Evolutionary conservation across 257 asterid genomes (phyloP), one percentile per base, ranked within the genome.

Genomic region (Fraxinus americana): DNA sequence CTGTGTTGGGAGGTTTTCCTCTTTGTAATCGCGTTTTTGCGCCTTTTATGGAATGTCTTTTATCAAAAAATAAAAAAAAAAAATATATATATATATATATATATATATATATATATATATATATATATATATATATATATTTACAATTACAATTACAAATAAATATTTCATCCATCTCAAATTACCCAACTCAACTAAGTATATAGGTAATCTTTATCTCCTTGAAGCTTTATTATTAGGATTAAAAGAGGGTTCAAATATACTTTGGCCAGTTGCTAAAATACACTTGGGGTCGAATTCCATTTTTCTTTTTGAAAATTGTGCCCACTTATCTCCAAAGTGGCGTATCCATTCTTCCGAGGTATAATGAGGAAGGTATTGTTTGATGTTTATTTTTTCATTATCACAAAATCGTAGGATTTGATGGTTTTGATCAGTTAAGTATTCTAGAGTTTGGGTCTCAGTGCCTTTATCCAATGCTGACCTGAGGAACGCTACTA

Each of bases 321-420:
- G 67, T 27, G 61, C 9, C 97, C 97, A 92, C 77, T 86, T 89
- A 1, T 88, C 86, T 2, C 90, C 97, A 73, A 83, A 92, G 66
- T 92, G 97, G 57, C 72, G 76, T 29, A 52, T 81, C 97, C 97
- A 92, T 78, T 91, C 90, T 72, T 76, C 87, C 16, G 89, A 87
- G 38, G 81, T 83, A 84, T 92, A 92, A 69, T 91, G 93, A 41
- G 97, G 97, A 34, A 92, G 94, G 82, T 92, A 92, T 35, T 92
- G 97, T 83, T 91, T 92, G 8, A 77, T 77, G 16, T 83, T 29
- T 73, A 92, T 91, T 6, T 77, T 86, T 0, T 75, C 69, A 0
- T 88, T 87, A 2, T 83, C 25, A 50, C 97, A 92, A 25, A 92
- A 92, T 48, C 83, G 75, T 17, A 91, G 57, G 35, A 92, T 89